Evolutionary conservation across 257 asterid genomes (phyloP).

Genomic region (Orobanche coerulescens): DNA sequence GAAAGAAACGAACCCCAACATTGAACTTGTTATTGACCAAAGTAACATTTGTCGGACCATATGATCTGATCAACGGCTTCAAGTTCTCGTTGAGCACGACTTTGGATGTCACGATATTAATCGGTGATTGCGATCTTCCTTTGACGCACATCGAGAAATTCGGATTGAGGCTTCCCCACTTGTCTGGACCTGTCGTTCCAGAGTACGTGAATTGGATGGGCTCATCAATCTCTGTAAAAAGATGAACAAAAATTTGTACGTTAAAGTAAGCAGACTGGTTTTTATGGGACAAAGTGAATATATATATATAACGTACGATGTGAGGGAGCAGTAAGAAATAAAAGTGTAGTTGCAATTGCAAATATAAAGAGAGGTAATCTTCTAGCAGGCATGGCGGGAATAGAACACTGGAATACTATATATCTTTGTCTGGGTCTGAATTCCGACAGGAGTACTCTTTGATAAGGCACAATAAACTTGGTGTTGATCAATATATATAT

Average conservation of each 20-base stretch:
- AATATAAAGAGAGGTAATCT: constrained; percentile 26
- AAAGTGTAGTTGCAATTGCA: constrained; percentile 19
- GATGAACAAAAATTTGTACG: no score
- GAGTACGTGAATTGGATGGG: constrained; percentile 45
- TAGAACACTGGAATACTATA: background rate
- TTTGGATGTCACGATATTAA: constrained; percentile 40
- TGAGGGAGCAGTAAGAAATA: constrained; percentile 8
- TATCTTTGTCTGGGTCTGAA: no score
- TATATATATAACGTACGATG: constrained; percentile 21
- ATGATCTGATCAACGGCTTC: constrained; percentile 52
- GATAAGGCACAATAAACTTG: no score
- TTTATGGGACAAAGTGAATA: background rate
- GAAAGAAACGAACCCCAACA: constrained; percentile 51
- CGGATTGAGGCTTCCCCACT: constrained; percentile 66
- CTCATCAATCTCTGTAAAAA: constrained; percentile 24
- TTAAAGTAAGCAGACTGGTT: no score
- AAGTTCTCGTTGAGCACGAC: constrained; percentile 34
- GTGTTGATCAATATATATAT: no score
- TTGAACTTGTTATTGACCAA: constrained; percentile 66
- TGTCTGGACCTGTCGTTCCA: constrained; percentile 63
- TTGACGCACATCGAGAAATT: constrained; percentile 54
- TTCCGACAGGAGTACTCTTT: no score
- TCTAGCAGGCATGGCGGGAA: no score
- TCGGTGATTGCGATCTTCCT: constrained; percentile 73
- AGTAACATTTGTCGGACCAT: constrained; percentile 48